phyloP scores from a whole-genome alignment of 805 yeast genomes.

The Wickerhamiella kurtzmanii region DNA sequence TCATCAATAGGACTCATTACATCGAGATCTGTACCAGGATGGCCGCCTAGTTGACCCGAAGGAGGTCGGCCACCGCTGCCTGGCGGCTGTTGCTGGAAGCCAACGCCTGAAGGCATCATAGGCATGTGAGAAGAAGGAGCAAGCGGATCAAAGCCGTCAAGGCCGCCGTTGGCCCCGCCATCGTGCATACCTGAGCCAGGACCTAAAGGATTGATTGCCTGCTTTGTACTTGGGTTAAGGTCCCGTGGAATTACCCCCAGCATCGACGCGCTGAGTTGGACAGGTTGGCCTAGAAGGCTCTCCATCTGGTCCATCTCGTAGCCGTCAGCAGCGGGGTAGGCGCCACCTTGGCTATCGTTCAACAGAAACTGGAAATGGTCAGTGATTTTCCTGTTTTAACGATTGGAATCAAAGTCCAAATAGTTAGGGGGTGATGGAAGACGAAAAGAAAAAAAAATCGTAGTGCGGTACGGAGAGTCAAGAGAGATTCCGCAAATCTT shows the following conservation, averaged over 20 bases:
- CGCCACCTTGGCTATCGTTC: background rate
- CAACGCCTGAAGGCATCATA: background rate
- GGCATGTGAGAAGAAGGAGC: slow-evolving; percentile 1
- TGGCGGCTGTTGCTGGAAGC: too few species aligned
- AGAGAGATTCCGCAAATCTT: too few species aligned
- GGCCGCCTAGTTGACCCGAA: background rate
- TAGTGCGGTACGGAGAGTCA: too few species aligned
- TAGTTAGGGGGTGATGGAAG: background rate
- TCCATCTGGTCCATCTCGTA: slow-evolving; percentile 15
- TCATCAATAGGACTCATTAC: background rate
- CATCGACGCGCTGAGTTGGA: slow-evolving; percentile 14
- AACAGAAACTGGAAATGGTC: background rate
- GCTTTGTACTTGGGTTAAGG: background rate
- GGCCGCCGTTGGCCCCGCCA: slow-evolving; percentile 6
- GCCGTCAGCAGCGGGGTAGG: background rate
- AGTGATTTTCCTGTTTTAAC: background rate
- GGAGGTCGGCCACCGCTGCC: background rate
- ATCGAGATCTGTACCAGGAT: background rate
- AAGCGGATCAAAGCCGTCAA: slow-evolving; percentile 10
- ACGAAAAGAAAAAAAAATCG: background rate
- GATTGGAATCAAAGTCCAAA: background rate
- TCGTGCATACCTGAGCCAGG: slow-evolving; percentile 6
- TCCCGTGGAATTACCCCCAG: slow-evolving; percentile 5
- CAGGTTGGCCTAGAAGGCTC: slow-evolving; percentile 16
- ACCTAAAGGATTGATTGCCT: background rate